Evolutionary conservation across 2,329 filamentous ascomycete genomes (phyloP), one percentile per base, ranked within the genome.

Genomic region (Pseudogymnoascus sp.): DNA sequence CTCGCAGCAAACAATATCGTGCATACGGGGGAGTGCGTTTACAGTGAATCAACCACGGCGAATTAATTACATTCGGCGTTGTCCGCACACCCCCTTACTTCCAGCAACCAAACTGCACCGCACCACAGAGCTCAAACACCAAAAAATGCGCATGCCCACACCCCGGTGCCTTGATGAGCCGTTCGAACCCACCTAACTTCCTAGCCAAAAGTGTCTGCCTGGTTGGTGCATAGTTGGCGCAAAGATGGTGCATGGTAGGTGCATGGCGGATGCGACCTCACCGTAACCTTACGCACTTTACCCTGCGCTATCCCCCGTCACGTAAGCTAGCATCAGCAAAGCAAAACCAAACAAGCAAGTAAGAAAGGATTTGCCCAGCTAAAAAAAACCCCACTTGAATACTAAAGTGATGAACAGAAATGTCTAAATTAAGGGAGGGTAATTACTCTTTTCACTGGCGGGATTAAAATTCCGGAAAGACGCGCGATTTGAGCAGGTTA

Each of bases 191-290:
- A 56, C 50, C n/a, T 56, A 16, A 26, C 26, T 24, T 4, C 29
- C 50, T 56, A 33, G 29, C 29, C 50, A 33, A 14, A 19, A 33
- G 29, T 56, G 50, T n/a, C 50, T 56, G 50, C 26, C 50, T 56
- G 19, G 50, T 33, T 50, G 14, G 44, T 26, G 44, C 44, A 29
- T 26, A 29, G 44, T 29, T 56, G 24, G 50, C n/a, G 24, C 24
- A 31, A 16, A 8, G 21, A 26, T n/a, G 24, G 14, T 53, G 24
- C 44, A 53, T 29, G 26, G 50, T 19, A 33, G 5, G 50, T 56
- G 50, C 50, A 56, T 33, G n/a, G 50, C 29, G 26, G n/a, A 56
- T 56, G 50, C 50, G 50, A 56, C 50, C 26, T 56, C 50, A 33
- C 50, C n/a, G 50, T 10, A 56, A 56, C 50, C 50, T 56, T 56